phyloP scores from a whole-genome alignment of 2,329 filamentous ascomycete species.

The Dactylella cylindrospora region DNA sequence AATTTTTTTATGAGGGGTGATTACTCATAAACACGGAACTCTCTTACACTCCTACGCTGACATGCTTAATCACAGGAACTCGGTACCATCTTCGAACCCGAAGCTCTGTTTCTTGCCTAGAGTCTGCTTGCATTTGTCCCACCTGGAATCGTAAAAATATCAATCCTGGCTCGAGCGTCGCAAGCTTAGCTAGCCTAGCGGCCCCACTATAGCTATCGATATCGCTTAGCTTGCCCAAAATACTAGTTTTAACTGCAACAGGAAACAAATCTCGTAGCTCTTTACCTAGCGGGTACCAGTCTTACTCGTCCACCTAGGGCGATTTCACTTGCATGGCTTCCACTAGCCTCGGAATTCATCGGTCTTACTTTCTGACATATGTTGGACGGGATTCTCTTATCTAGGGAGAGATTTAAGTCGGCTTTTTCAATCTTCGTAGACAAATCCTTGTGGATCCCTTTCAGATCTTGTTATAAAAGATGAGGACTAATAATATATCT shows the following conservation, averaged over 20 bases:
- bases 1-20: no score
- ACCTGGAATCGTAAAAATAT: no score
- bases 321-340: background rate
- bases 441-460: no score
- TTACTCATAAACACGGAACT: constrained; percentile 25
- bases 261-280: background rate
- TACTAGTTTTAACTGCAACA: background rate
- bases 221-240: constrained; percentile 17
- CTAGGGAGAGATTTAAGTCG: no score
- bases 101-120: no score
- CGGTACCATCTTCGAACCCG: background rate
- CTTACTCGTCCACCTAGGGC: background rate
- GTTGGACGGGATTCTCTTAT: no score
- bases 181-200: no score
- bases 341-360: background rate
- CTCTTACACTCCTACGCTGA: constrained; percentile 16
- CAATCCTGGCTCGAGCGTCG: no score
- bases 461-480: no score
- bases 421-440: no score
- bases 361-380: background rate
- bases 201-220: constrained; percentile 4
- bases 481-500: no score
- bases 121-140: no score
- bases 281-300: background rate
- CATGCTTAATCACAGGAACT: constrained; percentile 12